Conservation (phyloP, 306 rosid species). For the Inga oerstediana region DNA sequence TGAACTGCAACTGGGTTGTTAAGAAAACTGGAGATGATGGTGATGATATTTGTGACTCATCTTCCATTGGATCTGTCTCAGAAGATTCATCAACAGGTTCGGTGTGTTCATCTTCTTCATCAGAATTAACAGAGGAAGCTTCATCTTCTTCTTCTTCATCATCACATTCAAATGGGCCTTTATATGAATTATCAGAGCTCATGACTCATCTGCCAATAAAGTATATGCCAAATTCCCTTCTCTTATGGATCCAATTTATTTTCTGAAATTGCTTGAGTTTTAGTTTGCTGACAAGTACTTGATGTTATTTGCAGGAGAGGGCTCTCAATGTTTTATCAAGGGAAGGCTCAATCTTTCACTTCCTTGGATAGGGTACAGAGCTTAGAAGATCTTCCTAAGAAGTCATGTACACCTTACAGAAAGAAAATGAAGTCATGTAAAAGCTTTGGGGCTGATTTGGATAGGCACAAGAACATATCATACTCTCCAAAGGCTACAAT, state of each 20-base stretch:
- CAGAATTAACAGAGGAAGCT: slow-evolving; percentile 69
- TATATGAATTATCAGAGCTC: slow-evolving; percentile 72
- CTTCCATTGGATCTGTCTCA: slow-evolving; percentile 49
- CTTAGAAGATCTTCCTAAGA: slow-evolving; percentile 84
- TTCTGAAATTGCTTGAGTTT: neutral
- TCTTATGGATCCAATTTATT: neutral
- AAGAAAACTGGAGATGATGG: slow-evolving; percentile 34
- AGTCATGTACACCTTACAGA: slow-evolving; percentile 35
- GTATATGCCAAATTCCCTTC: slow-evolving; percentile 46
- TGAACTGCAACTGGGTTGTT: slow-evolving; percentile 36
- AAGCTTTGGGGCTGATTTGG: slow-evolving; percentile 70
- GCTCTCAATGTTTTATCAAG: slow-evolving; percentile 73
- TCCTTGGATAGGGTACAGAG: slow-evolving; percentile 65
- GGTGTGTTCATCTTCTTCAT: slow-evolving; percentile 55
- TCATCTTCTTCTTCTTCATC: slow-evolving; percentile 43
- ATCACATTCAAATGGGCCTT: slow-evolving; percentile 63
- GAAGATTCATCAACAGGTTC: slow-evolving; percentile 62
- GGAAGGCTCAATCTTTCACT: slow-evolving; percentile 78
- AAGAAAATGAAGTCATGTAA: slow-evolving; percentile 73
- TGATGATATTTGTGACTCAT: slow-evolving; percentile 42
- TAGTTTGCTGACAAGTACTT: neutral
- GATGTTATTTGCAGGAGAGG: slow-evolving; percentile 73
- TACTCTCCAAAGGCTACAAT: slow-evolving; percentile 60
- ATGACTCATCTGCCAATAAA: slow-evolving; percentile 81
- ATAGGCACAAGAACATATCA: slow-evolving; percentile 45